Base-by-base conservation (phyloP, 1,284 basidiomycete genomes). In the Sporisorium iseilematis-ciliati region DNA sequence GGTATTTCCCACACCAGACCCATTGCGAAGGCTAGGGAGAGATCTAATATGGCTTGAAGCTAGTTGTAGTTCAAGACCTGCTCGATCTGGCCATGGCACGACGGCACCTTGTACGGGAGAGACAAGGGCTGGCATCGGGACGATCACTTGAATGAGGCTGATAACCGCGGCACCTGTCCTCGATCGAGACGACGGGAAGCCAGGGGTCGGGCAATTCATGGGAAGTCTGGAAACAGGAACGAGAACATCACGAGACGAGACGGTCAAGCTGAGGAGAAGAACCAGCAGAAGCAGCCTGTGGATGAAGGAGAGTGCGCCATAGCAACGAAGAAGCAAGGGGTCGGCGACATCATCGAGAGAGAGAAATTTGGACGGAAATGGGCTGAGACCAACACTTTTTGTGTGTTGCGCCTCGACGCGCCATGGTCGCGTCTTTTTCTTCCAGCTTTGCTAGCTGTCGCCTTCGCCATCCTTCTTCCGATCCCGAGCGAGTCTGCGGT, bases 381-480 rank as follows among this genome's bases (percentile, higher is more conserved):
- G 12, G 12, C 38, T 41, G 52, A 54, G 41, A 54, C 52, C 52
- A 54, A 54, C 52, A 54, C 52, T 54, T 43, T 55, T 55, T 43
- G 2, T 20, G 14, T 21, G 43, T 25, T 25, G 43, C 43, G 43
- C 8, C 43, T 46, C 23, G 43, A 46, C 12, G 14, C 43, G 11
- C 14, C 35, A 14, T 16, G 4, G 35, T 23, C 23, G 43, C 43
- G 29, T 29, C 25, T 31, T 49, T 4, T 5, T 10, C n/a, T n/a
- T n/a, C n/a, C n/a, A n/a, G n/a, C n/a, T 33, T 20, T 49, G 10
- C n/a, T n/a, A 31, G 31, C 29, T 48, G 49, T 16, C 31, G 31
- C 31, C 21, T 46, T 26, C 21, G 14, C 33, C 26, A 31, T 21
- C 21, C 20, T 50, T 5, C 14, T 38, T 38, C 35, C 35, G 35